A percentile compares a stretch with the other conserved stretches of the same genome.
Evolutionary conservation across 306 rosid species (phyloP).

Genomic region (Alnus glutinosa): DNA sequence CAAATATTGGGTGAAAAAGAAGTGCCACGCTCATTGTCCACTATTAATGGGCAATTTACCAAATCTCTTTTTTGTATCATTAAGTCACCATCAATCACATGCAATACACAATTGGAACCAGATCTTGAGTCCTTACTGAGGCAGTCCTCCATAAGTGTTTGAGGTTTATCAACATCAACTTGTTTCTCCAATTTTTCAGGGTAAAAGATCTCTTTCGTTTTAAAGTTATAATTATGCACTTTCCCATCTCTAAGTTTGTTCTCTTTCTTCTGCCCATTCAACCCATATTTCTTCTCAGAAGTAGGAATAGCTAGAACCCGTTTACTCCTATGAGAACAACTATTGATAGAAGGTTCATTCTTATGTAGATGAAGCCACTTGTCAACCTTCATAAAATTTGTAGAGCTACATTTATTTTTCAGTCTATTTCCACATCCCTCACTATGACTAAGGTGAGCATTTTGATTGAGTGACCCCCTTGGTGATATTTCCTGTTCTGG

Average conservation of each 20-base stretch:
- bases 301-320: conserved; percentile 29
- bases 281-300: conserved; percentile 22
- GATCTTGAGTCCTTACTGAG: conserved; percentile 7
- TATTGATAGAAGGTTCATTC: conserved; percentile 19
- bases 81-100: conserved; percentile 2
- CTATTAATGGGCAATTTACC: background rate
- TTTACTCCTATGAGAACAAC: conserved; percentile 22
- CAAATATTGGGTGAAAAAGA: conserved; percentile 20
- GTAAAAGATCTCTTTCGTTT: conserved; percentile 10
- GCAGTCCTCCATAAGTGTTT: conserved; percentile 3
- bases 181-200: conserved; percentile 18
- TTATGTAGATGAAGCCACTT: conserved; percentile 33
- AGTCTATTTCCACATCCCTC: conserved; percentile 21
- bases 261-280: conserved; percentile 14
- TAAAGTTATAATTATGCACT: background rate
- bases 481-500: conserved; percentile 27
- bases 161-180: conserved; percentile 16
- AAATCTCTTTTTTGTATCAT: background rate
- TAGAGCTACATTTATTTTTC: conserved; percentile 19
- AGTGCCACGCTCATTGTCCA: conserved; percentile 10
- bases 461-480: conserved; percentile 18
- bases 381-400: conserved; percentile 24
- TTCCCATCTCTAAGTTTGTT: conserved; percentile 7
- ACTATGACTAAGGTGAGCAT: background rate
- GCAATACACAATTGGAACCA: conserved; percentile 9